A percentile compares a stretch with the other conserved stretches of the same genome.
phyloP scores from a whole-genome alignment of 805 yeast species.

The Kockiozyma suomiensis region DNA sequence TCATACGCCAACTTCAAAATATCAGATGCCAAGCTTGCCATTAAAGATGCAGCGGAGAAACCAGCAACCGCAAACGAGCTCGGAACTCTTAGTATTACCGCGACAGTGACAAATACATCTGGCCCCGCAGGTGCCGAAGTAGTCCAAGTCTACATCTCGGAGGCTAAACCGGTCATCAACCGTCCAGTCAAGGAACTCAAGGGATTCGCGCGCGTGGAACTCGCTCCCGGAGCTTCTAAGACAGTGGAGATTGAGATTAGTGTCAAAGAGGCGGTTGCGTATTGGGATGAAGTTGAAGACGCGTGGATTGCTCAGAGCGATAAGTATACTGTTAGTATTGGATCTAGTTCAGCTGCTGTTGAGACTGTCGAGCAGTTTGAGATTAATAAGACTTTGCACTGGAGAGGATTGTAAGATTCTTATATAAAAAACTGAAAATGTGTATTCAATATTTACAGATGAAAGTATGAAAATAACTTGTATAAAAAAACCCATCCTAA shows the following conservation, averaged over 20 bases:
- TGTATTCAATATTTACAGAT: not conserved
- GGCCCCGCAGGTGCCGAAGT: constrained; percentile 54
- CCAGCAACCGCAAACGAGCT: not conserved
- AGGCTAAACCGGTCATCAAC: constrained; percentile 45
- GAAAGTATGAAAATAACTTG: not conserved
- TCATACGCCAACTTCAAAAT: constrained; percentile 67
- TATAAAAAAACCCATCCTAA: no score
- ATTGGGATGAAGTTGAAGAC: constrained; percentile 53
- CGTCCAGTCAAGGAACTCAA: constrained; percentile 65
- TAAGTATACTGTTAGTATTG: constrained; percentile 47
- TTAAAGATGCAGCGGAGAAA: not conserved
- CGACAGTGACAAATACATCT: constrained; percentile 36
- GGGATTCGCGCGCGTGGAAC: constrained; percentile 54
- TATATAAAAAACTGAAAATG: not conserved
- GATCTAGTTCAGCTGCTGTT: constrained; percentile 25
- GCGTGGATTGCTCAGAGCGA: constrained; percentile 59
- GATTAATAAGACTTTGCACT: constrained; percentile 32
- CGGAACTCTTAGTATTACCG: constrained; percentile 3
- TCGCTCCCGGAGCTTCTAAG: constrained; percentile 47
- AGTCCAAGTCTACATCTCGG: constrained; percentile 56
- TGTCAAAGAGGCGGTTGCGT: constrained; percentile 56
- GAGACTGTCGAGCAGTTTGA: constrained; percentile 28
- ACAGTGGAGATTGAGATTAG: constrained; percentile 47
- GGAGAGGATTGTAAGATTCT: constrained; percentile 37
- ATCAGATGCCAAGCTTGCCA: constrained; percentile 51